Evolutionary conservation across 495 filamentous ascomycete species (phyloP), one percentile per base, ranked within the genome.

Genomic region (Hyaloscypha finlandica): DNA sequence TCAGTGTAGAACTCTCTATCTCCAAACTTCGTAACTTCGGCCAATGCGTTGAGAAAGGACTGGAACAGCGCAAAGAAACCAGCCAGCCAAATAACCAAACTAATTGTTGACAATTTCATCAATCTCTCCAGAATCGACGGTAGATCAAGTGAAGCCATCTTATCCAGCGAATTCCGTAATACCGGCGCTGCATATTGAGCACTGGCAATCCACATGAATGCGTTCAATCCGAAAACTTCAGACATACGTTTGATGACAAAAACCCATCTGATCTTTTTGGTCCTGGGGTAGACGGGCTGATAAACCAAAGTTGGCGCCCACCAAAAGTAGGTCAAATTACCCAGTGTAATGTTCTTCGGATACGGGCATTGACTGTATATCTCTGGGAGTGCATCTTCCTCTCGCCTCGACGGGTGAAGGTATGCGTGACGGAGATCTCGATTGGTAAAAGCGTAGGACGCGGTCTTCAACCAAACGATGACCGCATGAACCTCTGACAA

Each of bases 11-110:
- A 99, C 56, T 94, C 89, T 20, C 95, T 86, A 77, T 99, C 95
- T 9, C 88, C 95, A 70, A 99, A 99, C 42, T 82, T 81, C 81
- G 92, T 92, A 8, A 97, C 80, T 77, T 99, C 95, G 1, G 95
- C 94, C 61, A 99, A 77, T 1, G 92, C 92, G 74, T 99, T 99
- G 20, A 99, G 79, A 45, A 89, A 84, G 5, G 88, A 90, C 74
- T 99, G 95, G 78, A 99, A 99, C 19, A 97, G 78, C 1, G 94
- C 94, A 73, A 97, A 98, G 83, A 99, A 98, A 1, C 95, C 94
- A 4, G 92, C 92, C 3, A 99, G 87, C 95, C 95, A 99, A 72
- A 97, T 96, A 60, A 97, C 85, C 11, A 99, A 81, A 30, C 89
- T 93, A 64, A 99, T 95, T 6, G 95, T 97, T 19, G 91, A 94